Evolutionary conservation across 2,329 filamentous ascomycete genomes (phyloP).

Genomic region (Colletotrichum horii): DNA sequence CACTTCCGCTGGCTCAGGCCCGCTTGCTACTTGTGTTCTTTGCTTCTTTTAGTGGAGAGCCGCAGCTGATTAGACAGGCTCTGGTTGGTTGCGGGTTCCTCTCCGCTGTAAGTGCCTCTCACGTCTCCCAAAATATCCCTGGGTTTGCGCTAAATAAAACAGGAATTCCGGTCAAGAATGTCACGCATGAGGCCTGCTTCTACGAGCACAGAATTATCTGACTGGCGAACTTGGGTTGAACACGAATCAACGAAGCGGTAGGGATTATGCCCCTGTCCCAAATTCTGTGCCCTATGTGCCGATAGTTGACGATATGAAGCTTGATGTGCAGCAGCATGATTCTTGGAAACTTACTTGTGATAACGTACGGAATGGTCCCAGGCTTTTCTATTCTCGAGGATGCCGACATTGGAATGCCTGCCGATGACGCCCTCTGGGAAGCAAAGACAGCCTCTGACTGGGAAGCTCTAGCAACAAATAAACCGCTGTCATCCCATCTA

Average conservation of each 20-base stretch:
- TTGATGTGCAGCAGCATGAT: neutral
- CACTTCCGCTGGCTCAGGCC: neutral
- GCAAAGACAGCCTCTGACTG: neutral
- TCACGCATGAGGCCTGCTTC: neutral
- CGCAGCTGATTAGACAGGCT: neutral
- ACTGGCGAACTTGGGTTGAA: neutral
- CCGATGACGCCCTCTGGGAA: neutral
- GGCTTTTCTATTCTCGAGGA: neutral
- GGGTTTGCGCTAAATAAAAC: fast-evolving
- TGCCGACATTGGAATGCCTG: neutral
- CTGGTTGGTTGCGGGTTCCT: neutral
- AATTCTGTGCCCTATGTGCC: neutral
- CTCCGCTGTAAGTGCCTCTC: neutral
- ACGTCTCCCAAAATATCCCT: fast-evolving
- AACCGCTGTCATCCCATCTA: neutral
- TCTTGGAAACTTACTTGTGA: neutral
- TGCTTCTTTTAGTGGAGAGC: neutral
- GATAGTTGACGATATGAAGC: neutral
- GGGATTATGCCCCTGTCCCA: neutral
- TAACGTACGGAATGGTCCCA: neutral
- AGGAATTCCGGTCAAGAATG: neutral
- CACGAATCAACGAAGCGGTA: neutral
- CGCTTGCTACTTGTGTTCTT: neutral
- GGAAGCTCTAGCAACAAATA: neutral
- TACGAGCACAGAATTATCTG: fast-evolving